Evolutionary conservation across 108 stramenopile genomes (phyloP).

Genomic region (Chaetoceros muelleri): DNA sequence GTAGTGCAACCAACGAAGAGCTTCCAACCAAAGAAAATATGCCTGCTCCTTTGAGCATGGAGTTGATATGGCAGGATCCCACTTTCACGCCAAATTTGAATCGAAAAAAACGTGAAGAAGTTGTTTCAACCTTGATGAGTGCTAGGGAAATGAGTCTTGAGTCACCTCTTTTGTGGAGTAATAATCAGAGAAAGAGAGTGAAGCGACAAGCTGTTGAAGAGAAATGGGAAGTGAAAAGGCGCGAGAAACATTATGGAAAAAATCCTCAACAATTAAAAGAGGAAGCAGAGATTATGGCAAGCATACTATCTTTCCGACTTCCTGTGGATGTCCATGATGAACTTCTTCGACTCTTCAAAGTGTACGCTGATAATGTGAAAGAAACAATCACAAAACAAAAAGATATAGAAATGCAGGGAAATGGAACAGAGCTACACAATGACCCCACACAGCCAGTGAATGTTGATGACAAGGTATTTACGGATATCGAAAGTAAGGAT

Average conservation of each 20-base stretch:
- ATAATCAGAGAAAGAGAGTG: neutral
- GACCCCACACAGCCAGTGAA: no score
- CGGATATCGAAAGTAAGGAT: neutral
- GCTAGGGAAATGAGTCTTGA: neutral
- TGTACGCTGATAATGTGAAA: neutral
- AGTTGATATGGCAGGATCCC: neutral
- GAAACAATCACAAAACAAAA: neutral
- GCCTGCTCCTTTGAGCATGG: neutral
- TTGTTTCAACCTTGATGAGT: neutral
- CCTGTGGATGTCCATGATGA: neutral
- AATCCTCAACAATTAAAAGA: neutral
- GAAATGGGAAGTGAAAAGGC: neutral
- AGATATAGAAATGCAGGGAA: no score
- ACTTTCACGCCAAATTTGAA: neutral
- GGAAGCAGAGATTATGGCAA: neutral
- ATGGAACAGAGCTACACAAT: no score
- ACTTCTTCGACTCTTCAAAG: neutral
- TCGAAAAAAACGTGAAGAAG: neutral
- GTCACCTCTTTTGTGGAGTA: neutral
- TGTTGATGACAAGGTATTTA: no score
- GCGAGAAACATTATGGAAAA: neutral
- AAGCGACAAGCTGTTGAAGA: neutral
- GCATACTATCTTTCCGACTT: neutral
- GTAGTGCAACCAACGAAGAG: neutral
- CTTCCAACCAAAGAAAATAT: neutral